phyloP scores from a whole-genome alignment of 352 stramenopile species.

The Albugo candida region DNA sequence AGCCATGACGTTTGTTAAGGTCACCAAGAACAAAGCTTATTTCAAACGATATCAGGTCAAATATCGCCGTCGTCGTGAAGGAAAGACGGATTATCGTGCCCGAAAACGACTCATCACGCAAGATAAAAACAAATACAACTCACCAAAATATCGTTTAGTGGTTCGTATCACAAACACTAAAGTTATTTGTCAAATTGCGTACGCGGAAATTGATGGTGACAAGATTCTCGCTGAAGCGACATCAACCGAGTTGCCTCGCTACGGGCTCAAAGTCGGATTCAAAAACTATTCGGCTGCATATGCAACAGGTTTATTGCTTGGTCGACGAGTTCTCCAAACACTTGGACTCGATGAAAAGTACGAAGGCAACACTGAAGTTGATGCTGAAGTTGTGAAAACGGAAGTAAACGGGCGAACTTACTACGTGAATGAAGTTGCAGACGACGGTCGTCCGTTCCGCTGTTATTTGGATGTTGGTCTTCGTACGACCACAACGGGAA shows the following conservation, averaged over 20 bases:
- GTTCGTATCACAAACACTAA: slow-evolving; percentile 92
- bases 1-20: slow-evolving; percentile 93
- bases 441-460: slow-evolving; percentile 96
- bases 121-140: slow-evolving; percentile 99
- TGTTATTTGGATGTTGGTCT: slow-evolving; percentile 96
- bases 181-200: slow-evolving; percentile 98
- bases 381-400: slow-evolving; percentile 89
- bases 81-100: slow-evolving; percentile 99
- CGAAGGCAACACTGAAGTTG: slow-evolving; percentile 92
- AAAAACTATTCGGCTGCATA: slow-evolving; percentile 99
- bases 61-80: slow-evolving; percentile 93
- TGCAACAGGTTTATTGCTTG: slow-evolving; percentile 89
- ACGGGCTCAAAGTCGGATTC: slow-evolving; percentile 91
- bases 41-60: slow-evolving; percentile 99
- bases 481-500: slow-evolving; percentile 92
- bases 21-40: slow-evolving; percentile 98
- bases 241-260: slow-evolving; percentile 93
- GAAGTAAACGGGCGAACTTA: slow-evolving; percentile 93
- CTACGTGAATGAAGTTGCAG: slow-evolving; percentile 98
- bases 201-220: slow-evolving; percentile 96
- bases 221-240: slow-evolving; percentile 87
- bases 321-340: slow-evolving; percentile 93
- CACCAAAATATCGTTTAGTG: slow-evolving; percentile 94
- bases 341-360: slow-evolving; percentile 96
- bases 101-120: slow-evolving; percentile 96